Evolutionary conservation across 179 eudicot genomes (phyloP), one percentile per base, ranked within the genome.

Genomic region (Spergularia azorica): DNA sequence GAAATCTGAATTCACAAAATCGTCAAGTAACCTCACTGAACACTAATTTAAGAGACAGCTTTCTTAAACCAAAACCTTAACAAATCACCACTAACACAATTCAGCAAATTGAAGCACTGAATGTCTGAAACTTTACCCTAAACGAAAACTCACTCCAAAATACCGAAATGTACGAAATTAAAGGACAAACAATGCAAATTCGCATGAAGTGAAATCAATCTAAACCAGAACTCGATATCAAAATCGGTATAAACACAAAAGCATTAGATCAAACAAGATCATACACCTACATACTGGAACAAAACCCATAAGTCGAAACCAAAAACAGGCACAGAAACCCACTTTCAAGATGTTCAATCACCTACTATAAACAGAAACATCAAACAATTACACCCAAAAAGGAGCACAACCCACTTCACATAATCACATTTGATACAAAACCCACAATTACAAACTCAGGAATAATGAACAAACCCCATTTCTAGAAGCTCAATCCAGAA

Each of bases 381-480:
- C 11, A 10, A 10, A 14, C 0, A 8, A 54, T 54, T 10, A 54
- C 8, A 3, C 57, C 3, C 3, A 54, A 54, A 10, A 2, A 9
- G 57, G 9, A 54, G 32, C 13, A 54, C 11, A 54, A 54, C 57
- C 57, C 57, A 54, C 3, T 54, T 6, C 11, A 14, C 15, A 54
- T 10, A 11, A 54, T 3, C 48, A 43, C 8, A 4, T 43, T 0
- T 43, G 48, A 54, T 10, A 10, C 16, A 54, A 54, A 54, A 54
- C 15, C 57, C 15, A 5, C 57, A 2, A 6, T 2, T 54, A 0
- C 9, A 14, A 54, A 54, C 57, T 9, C 8, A 43, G 8, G 3
- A 14, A 66, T 51, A 43, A 64, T 13, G 36, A 5, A 52, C 12
- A 16, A 57, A 80, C 60, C 63, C 59, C 63, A 81, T 18, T 67